These are phyloP conservation scores for Aquanectria penicillioides DNA, from an alignment of 2,329 filamentous ascomycete genomes.

Conservation along the genomic window DNA sequence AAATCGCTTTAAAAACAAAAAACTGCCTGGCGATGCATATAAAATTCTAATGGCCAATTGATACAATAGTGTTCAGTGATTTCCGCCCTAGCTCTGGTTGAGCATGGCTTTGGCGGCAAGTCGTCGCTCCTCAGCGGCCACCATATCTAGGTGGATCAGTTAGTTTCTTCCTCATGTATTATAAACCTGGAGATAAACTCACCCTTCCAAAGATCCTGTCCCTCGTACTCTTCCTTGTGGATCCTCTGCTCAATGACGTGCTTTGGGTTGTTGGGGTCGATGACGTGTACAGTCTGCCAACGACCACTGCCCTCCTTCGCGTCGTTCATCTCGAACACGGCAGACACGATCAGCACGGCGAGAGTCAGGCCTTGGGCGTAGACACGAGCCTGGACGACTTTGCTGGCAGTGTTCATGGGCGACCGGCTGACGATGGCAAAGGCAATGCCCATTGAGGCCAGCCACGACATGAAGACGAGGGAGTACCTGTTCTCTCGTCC, in stretches of 20 bases:
- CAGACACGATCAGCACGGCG: constrained; percentile 82
- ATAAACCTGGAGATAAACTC: constrained; percentile 48
- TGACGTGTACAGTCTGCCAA: constrained; percentile 85
- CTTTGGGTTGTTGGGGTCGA: constrained; percentile 85
- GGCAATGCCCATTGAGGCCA: constrained; percentile 80
- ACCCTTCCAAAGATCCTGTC: constrained; percentile 94
- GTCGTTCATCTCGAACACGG: constrained; percentile 83
- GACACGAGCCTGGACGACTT: constrained; percentile 94
- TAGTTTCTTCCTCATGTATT: constrained; percentile 21
- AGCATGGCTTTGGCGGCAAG: constrained; percentile 51
- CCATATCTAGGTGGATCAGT: constrained; percentile 70
- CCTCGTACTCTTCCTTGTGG: constrained; percentile 86
- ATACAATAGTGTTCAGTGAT: background rate
- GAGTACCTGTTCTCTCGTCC: constrained; percentile 84
- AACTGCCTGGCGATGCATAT: background rate
- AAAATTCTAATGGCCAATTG: background rate
- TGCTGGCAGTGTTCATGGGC: constrained; percentile 79
- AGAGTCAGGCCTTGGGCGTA: constrained; percentile 92
- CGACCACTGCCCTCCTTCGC: constrained; percentile 78
- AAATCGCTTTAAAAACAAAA: background rate
- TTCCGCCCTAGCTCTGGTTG: background rate
- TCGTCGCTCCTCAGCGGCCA: constrained; percentile 78
- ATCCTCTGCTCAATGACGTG: constrained; percentile 86
- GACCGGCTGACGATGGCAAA: constrained; percentile 82
- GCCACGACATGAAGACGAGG: constrained; percentile 85